Evolutionary conservation across 2,329 filamentous ascomycete genomes (phyloP).

Genomic region (Periconia sp.): DNA sequence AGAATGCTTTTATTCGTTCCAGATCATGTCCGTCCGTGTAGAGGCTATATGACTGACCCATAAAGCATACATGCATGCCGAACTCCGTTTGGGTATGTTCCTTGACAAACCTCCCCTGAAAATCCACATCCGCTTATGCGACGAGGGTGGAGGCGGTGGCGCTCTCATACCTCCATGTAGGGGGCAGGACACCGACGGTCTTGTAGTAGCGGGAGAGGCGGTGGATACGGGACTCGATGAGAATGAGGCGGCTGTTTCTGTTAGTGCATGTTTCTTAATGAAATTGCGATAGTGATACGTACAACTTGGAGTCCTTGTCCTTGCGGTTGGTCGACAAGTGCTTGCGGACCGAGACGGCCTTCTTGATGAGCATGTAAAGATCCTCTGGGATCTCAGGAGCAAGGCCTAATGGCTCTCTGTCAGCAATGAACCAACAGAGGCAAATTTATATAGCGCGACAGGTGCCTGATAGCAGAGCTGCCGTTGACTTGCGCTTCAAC

Average conservation of each 20-base stretch:
- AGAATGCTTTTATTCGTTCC: slow-evolving; percentile 47
- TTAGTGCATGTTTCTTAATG: slow-evolving; percentile 11
- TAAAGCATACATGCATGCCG: slow-evolving; percentile 40
- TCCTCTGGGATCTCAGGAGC: slow-evolving; percentile 99
- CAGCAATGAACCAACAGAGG: slow-evolving; percentile 46
- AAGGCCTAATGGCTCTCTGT: slow-evolving; percentile 71
- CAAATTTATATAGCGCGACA: slow-evolving; percentile 75
- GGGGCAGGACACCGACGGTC: slow-evolving; percentile 82
- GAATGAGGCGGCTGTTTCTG: slow-evolving; percentile 79
- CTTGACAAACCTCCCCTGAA: slow-evolving; percentile 26
- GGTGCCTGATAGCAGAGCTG: slow-evolving; percentile 38
- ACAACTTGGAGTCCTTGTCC: slow-evolving; percentile 99
- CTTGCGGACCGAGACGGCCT: slow-evolving; percentile 93
- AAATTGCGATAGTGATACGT: slow-evolving; percentile 14
- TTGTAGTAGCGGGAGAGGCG: slow-evolving; percentile 99
- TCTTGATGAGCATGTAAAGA: slow-evolving; percentile 99
- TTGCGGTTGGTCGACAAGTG: slow-evolving; percentile 99
- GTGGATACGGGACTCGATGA: slow-evolving; percentile 99
- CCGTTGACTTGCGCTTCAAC: slow-evolving; percentile 49
- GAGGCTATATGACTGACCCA: slow-evolving; percentile 36
- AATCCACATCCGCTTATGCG: slow-evolving; percentile 48
- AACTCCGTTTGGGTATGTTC: slow-evolving; percentile 43
- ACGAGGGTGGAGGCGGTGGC: slow-evolving; percentile 72
- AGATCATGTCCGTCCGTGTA: slow-evolving; percentile 38
- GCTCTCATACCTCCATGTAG: slow-evolving; percentile 99